These are phyloP conservation scores for Pharnaceum exiguum DNA, from an alignment of 148 eudicot species.

Conservation along the genomic window DNA sequence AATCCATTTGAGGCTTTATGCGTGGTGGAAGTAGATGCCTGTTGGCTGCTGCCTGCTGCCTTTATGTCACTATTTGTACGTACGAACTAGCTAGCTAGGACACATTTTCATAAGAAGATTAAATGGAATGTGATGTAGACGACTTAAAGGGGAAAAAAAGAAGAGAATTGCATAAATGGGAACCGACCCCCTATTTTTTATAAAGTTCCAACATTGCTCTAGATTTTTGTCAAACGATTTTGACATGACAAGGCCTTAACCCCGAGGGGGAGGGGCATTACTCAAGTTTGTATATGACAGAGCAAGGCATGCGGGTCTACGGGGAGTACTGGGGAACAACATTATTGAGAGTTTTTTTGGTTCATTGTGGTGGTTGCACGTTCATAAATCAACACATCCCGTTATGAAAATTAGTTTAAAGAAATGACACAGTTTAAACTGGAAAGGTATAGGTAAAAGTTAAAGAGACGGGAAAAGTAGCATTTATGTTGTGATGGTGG, in stretches of 20 bases:
- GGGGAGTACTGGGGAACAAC: constrained; percentile 12
- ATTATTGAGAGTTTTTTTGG: constrained; percentile 28
- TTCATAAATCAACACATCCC: constrained; percentile 17
- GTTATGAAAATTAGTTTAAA: neutral
- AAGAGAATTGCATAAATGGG: too few relatives aligned
- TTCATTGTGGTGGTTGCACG: constrained; percentile 36
- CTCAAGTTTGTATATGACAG: neutral
- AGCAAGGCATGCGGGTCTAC: constrained; percentile 1
- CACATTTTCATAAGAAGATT: too few relatives aligned
- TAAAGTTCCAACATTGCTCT: too few relatives aligned
- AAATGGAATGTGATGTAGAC: too few relatives aligned
- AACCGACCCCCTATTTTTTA: too few relatives aligned
- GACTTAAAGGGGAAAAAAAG: too few relatives aligned
- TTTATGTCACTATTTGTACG: too few relatives aligned
- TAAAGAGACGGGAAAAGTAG: constrained; percentile 8
- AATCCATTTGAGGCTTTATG: too few relatives aligned
- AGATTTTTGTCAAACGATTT: too few relatives aligned
- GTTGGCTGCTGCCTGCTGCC: too few relatives aligned
- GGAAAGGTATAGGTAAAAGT: neutral
- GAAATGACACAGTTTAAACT: constrained; percentile 16
- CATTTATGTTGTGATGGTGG: constrained; percentile 13
- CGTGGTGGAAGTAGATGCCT: too few relatives aligned
- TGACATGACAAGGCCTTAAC: neutral
- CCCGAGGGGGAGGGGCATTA: neutral
- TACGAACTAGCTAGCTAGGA: too few relatives aligned